Evolutionary conservation across 1,284 basidiomycete species (phyloP).

Genomic region (Kwoniella shivajii): DNA sequence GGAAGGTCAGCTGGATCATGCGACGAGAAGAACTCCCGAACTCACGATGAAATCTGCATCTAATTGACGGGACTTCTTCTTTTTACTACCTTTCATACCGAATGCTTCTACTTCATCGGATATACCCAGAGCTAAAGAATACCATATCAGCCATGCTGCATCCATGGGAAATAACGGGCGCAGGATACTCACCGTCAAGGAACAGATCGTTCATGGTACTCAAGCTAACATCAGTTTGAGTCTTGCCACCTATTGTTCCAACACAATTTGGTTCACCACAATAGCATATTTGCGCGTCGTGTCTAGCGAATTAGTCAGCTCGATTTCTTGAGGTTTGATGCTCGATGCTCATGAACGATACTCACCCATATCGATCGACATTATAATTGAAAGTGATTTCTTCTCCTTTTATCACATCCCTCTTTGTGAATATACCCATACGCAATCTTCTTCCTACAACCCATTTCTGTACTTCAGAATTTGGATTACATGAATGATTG

Average conservation of each 20-base stretch:
- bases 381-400: conserved; percentile 99
- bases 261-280: conserved; percentile 97
- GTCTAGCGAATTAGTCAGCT: conserved; percentile 58
- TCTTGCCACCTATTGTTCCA: conserved; percentile 96
- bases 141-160: conserved; percentile 1
- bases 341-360: conserved; percentile 17
- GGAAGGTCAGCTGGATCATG: not conserved
- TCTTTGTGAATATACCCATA: conserved; percentile 97
- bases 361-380: conserved; percentile 96
- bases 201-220: conserved; percentile 90
- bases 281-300: conserved; percentile 92
- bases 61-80: conserved; percentile 87
- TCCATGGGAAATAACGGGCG: not conserved
- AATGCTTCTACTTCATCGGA: conserved; percentile 81
- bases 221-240: conserved; percentile 81
- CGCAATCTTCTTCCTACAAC: conserved; percentile 86
- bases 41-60: conserved; percentile 88
- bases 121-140: conserved; percentile 82
- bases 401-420: conserved; percentile 77
- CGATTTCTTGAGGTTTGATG: not conserved
- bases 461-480: conserved; percentile 99
- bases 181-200: conserved; percentile 71
- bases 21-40: not conserved
- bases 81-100: conserved; percentile 80
- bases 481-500: conserved; percentile 97